Evolutionary conservation across 1,139 yeast genomes (phyloP).

Genomic region (Nadsonia commutata): DNA sequence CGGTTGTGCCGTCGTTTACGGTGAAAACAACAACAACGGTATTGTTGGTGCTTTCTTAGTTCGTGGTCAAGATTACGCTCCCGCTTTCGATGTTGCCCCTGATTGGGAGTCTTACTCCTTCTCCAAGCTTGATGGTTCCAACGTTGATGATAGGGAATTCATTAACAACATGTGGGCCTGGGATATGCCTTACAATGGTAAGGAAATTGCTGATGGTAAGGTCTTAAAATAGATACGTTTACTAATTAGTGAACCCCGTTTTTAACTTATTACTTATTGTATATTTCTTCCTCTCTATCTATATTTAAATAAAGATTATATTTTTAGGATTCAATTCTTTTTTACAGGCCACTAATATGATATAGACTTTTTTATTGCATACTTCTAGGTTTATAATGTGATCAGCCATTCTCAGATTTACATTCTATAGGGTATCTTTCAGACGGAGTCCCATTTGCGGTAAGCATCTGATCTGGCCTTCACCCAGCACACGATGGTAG

Average conservation of each 20-base stretch:
- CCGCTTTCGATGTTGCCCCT: slow-evolving; percentile 98
- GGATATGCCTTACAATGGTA: slow-evolving; percentile 62
- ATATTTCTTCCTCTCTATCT: neutral
- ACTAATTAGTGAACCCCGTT: neutral
- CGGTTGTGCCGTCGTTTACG: slow-evolving; percentile 88
- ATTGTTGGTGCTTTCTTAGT: slow-evolving; percentile 88
- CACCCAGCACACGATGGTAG: too few relatives aligned
- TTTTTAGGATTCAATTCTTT: neutral
- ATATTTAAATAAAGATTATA: neutral
- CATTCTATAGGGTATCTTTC: too few relatives aligned
- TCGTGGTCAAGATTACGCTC: slow-evolving; percentile 82
- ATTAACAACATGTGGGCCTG: slow-evolving; percentile 71
- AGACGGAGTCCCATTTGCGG: too few relatives aligned
- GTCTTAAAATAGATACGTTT: slow-evolving; percentile 45
- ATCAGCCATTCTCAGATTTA: too few relatives aligned
- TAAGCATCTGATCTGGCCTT: too few relatives aligned
- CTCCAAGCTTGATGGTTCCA: slow-evolving; percentile 53
- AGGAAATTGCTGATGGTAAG: slow-evolving; percentile 70
- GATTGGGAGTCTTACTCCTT: slow-evolving; percentile 86
- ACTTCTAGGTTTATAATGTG: too few relatives aligned
- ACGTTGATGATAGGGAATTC: slow-evolving; percentile 52
- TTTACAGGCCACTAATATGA: too few relatives aligned
- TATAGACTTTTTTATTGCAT: too few relatives aligned
- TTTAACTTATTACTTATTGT: neutral
- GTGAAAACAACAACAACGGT: slow-evolving; percentile 98